Conservation (phyloP, 2,329 filamentous ascomycete genomes). For the Arthrobotrys megalospora region DNA sequence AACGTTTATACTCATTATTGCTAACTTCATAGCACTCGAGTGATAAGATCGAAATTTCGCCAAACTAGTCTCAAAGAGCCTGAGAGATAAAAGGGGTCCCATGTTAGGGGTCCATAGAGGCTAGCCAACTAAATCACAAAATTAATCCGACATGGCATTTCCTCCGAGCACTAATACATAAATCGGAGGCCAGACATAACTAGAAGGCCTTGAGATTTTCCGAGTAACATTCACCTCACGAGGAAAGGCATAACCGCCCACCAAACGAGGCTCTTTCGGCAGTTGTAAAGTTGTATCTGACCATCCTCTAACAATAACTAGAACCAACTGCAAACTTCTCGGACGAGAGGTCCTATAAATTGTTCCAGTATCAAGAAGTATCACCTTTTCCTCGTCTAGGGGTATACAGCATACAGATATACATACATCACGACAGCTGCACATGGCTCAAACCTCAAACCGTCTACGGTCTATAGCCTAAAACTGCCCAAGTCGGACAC, state of each 20-base stretch:
- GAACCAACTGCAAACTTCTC: not conserved
- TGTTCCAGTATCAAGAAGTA: not conserved
- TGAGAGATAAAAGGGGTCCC: too few relatives aligned
- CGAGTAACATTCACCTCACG: not conserved
- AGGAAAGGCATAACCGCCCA: not conserved
- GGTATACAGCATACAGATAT: not conserved
- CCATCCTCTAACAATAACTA: not conserved
- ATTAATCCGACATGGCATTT: too few relatives aligned
- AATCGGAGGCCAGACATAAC: too few relatives aligned
- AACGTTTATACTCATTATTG: too few relatives aligned
- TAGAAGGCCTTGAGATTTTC: not conserved
- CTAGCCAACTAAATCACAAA: too few relatives aligned
- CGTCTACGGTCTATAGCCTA: slow-evolving; percentile 9
- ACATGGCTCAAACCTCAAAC: not conserved
- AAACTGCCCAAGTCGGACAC: not conserved
- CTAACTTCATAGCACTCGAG: too few relatives aligned
- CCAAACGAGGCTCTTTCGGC: too few relatives aligned
- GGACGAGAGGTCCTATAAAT: not conserved
- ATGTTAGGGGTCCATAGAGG: too few relatives aligned
- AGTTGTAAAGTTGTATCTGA: too few relatives aligned
- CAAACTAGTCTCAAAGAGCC: too few relatives aligned
- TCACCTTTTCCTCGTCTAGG: not conserved
- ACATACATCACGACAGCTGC: not conserved
- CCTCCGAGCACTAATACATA: too few relatives aligned
- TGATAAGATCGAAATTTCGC: too few relatives aligned